Base-by-base conservation (phyloP, 2,329 filamentous ascomycete species). In the Penicillium griseofulvum region DNA sequence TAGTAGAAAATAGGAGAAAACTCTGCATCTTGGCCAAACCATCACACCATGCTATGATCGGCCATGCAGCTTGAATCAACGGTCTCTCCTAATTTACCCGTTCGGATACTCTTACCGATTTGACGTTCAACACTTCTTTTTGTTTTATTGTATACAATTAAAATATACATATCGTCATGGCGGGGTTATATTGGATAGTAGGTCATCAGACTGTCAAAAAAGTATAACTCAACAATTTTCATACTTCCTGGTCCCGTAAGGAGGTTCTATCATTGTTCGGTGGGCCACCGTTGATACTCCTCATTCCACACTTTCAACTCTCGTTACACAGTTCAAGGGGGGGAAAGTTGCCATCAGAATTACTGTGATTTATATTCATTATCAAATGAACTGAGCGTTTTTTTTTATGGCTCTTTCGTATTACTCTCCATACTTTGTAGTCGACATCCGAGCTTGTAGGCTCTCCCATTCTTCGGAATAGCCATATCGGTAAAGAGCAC, bases 131-230 rank as follows among this genome's bases (percentile, higher is more conserved):
- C 10, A 43, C 12, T 26, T 49, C 24, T 44, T 34, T 44, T 16
- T 28, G 28, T 36, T 45, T 36, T 39, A 34, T 7, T 12, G 5
- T 38, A 34, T 24, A 11, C 22, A 8, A 8, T 17, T 11, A 22
- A 22, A 22, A 33, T 14, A n/a, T 26, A 39, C n/a, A n/a, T 26
- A 39, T 44, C 28, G 34, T 45, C 39, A 51, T 54, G 34, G 47
- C 34, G 47, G 47, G 47, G 39, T 45, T 33, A 22, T 31, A 28
- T 33, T 14, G 14, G 26, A 47, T 26, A 16, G 16, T 22, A 24
- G 39, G 52, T 54, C 52, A 54, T 54, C 41, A 34, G 52, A 51
- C 50, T 42, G 8, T 16, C 26, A 17, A 11, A 16, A 43, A 43
- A 44, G n/a, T 44, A 24, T 11, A 45, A 33, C 16, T 37, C 26